A percentile compares a stretch with the other conserved stretches of the same genome.
phyloP scores from a whole-genome alignment of 1,284 basidiomycete species.

The Ceratobasidium sp. region DNA sequence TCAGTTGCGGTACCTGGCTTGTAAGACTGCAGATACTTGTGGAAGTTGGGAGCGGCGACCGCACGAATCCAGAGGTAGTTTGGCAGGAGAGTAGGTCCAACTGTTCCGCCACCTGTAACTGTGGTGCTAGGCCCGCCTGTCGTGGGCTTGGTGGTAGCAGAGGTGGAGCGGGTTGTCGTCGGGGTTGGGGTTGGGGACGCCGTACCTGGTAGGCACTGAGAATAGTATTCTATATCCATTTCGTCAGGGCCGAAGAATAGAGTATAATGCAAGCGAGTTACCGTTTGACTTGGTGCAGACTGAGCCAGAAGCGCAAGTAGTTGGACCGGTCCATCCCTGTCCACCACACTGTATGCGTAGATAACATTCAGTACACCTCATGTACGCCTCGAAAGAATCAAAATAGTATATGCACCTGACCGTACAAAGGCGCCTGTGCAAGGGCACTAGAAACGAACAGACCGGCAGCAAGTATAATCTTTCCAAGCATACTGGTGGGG shows the following conservation, averaged over 20 bases:
- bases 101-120: conserved; percentile 50
- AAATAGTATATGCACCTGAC: conserved; percentile 53
- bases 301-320: conserved; percentile 28
- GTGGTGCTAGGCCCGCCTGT: conserved; percentile 52
- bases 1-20: conserved; percentile 48
- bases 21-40: conserved; percentile 71
- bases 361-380: conserved; percentile 44
- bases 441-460: conserved; percentile 47
- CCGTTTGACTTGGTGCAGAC: conserved; percentile 38
- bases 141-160: conserved; percentile 34
- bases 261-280: neutral
- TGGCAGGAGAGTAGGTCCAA: conserved; percentile 60
- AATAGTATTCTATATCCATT: conserved; percentile 25
- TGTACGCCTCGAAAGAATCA: conserved; percentile 52
- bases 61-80: conserved; percentile 73
- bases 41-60: conserved; percentile 75
- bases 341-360: conserved; percentile 64
- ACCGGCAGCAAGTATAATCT: conserved; percentile 5
- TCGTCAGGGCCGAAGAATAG: neutral
- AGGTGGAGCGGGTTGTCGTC: conserved; percentile 19
- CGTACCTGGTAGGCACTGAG: conserved; percentile 48
- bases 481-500: conserved; percentile 27
- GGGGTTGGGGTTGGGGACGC: conserved; percentile 18
- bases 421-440: conserved; percentile 56
- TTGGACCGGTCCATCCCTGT: conserved; percentile 61